A percentile compares a stretch with the other conserved stretches of the same genome.
Evolutionary conservation across 371 early-diverging fungal species (phyloP).

Genomic region (Rhizomucor miehei): DNA sequence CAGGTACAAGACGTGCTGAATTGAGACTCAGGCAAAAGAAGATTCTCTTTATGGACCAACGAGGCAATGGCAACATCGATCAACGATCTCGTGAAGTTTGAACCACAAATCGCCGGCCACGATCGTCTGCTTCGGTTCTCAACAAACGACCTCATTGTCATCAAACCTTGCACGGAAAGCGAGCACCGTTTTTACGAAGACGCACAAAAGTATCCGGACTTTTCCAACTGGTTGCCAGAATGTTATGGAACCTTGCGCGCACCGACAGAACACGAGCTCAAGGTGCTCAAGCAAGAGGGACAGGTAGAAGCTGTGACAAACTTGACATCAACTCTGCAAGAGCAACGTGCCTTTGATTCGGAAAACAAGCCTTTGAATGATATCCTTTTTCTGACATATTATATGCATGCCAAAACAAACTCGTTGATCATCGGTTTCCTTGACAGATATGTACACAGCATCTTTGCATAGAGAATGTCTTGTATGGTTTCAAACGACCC

Average conservation of each 20-base stretch:
- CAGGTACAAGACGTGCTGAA: too few species aligned
- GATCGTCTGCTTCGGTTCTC: constrained; percentile 49
- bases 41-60: too few species aligned
- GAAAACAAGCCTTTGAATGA: constrained; percentile 25
- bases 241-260: constrained; percentile 64
- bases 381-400: constrained; percentile 54
- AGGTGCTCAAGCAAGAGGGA: constrained; percentile 15
- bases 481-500: constrained; percentile 62
- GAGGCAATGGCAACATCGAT: background rate
- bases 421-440: constrained; percentile 8
- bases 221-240: constrained; percentile 62
- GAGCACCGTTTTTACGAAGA: constrained; percentile 70
- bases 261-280: constrained; percentile 32
- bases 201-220: constrained; percentile 46
- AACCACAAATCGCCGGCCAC: constrained; percentile 73
- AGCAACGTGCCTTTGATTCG: constrained; percentile 1
- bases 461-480: constrained; percentile 75
- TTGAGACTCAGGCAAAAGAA: too few species aligned
- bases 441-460: constrained; percentile 31
- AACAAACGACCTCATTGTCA: constrained; percentile 55
- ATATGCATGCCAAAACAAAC: background rate
- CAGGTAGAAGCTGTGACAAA: constrained; percentile 7
- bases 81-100: constrained; percentile 23
- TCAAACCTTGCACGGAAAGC: constrained; percentile 58
- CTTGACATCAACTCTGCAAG: background rate